Conservation (phyloP, 495 filamentous ascomycete species). For the Pseudotulostoma volvatum region DNA sequence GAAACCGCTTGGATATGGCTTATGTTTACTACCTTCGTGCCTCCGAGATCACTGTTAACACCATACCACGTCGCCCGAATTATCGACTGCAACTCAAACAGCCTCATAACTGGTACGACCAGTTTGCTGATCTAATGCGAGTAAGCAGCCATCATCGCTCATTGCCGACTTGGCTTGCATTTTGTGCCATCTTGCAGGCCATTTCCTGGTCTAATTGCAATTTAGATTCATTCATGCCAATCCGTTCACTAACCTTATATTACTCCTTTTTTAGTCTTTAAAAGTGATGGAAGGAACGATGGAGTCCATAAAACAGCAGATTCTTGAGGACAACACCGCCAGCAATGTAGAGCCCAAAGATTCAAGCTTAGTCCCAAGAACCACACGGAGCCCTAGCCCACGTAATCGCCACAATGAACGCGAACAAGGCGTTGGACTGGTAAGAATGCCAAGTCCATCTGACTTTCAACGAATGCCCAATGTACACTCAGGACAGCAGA, state of each 20-base stretch:
- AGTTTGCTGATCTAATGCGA: conserved; percentile 29
- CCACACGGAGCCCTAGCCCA: conserved; percentile 4
- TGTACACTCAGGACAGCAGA: conserved; percentile 8
- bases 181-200: too few species aligned
- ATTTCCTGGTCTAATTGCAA: not conserved
- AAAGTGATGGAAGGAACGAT: conserved; percentile 32
- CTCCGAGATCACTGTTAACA: conserved; percentile 54
- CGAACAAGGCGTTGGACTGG: conserved; percentile 3
- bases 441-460: conserved; percentile 30
- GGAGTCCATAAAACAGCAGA: conserved; percentile 28
- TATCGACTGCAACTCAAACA: conserved; percentile 27
- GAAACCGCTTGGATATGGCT: conserved; percentile 40
- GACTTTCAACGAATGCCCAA: conserved; percentile 19
- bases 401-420: conserved; percentile 15
- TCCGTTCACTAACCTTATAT: not conserved
- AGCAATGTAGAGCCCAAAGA: conserved; percentile 19
- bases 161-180: too few species aligned
- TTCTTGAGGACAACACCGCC: conserved; percentile 26
- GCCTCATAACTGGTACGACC: conserved; percentile 22
- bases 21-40: conserved; percentile 70
- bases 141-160: too few species aligned
- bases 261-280: conserved; percentile 13
- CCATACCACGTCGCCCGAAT: conserved; percentile 57
- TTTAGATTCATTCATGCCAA: not conserved
- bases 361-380: conserved; percentile 2